A percentile compares a stretch with the other conserved stretches of the same genome.
Evolutionary conservation across 2,329 filamentous ascomycete species (phyloP).

Genomic region (Pezizomycotina sp.): DNA sequence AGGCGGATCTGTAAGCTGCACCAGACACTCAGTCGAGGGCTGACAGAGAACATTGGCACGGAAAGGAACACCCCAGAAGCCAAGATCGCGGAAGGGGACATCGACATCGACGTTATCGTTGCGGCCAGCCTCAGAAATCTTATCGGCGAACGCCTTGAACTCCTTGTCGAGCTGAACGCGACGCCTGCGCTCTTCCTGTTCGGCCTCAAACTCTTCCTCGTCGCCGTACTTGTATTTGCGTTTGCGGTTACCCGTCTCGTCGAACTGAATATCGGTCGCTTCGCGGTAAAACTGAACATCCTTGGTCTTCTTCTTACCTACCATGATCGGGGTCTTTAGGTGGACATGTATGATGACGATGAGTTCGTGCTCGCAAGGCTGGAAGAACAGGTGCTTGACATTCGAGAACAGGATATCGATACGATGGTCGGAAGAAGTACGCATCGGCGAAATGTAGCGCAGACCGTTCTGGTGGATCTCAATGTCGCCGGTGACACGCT

Average conservation of each 20-base stretch:
- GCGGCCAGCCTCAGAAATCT: constrained; percentile 88
- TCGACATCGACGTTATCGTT: constrained; percentile 74
- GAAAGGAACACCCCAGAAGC: constrained; percentile 91
- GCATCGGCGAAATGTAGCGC: constrained; percentile 70
- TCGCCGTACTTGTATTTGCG: constrained; percentile 95
- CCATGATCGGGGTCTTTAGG: constrained; percentile 92
- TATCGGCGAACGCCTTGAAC: constrained; percentile 92
- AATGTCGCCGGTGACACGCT: constrained; percentile 85
- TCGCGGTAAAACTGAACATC: constrained; percentile 97
- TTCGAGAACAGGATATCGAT: constrained; percentile 96
- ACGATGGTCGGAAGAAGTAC: constrained; percentile 48
- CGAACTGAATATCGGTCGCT: constrained; percentile 95
- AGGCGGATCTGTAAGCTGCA: constrained; percentile 89
- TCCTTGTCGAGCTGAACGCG: constrained; percentile 84
- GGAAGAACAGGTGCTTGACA: constrained; percentile 96
- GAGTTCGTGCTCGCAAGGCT: constrained; percentile 86
- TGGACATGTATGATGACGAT: constrained; percentile 98
- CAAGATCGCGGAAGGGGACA: constrained; percentile 89
- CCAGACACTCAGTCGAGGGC: constrained; percentile 88
- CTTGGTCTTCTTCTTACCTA: constrained; percentile 97
- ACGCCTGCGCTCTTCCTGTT: constrained; percentile 86
- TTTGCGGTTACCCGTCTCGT: constrained; percentile 95
- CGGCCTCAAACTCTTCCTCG: constrained; percentile 95
- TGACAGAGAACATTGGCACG: constrained; percentile 91
- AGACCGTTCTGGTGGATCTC: constrained; percentile 99